These are phyloP conservation scores for Penicillium sp. DNA, from an alignment of 2,329 filamentous ascomycete species.

Conservation along the genomic window DNA sequence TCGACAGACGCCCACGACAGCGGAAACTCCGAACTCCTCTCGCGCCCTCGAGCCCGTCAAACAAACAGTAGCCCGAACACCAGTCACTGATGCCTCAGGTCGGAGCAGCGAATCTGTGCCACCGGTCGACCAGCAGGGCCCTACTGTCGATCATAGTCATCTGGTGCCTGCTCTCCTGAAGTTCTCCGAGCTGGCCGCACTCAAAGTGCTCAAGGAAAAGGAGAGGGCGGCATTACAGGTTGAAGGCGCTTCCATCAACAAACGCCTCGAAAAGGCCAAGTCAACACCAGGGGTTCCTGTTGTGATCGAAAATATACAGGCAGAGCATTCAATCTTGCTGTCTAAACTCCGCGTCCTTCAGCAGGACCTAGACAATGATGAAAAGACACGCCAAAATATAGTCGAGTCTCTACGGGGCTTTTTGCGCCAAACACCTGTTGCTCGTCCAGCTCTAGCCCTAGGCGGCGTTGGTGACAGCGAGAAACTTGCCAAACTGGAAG, in stretches of 20 bases:
- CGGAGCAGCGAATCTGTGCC: no score
- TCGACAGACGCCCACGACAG: neutral
- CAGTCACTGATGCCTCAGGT: neutral
- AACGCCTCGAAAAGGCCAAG: conserved; percentile 2
- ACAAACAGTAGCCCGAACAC: neutral
- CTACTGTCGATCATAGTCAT: neutral
- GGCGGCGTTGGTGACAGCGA: conserved; percentile 2
- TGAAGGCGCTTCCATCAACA: conserved; percentile 1
- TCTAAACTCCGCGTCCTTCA: conserved; percentile 2
- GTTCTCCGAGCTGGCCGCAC: neutral
- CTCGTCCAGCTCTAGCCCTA: neutral
- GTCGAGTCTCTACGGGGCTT: neutral
- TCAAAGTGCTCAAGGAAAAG: neutral
- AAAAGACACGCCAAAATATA: neutral
- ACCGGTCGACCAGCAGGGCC: neutral
- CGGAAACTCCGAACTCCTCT: neutral
- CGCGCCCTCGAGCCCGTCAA: neutral
- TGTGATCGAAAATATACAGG: conserved; percentile 1
- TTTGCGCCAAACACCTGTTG: neutral
- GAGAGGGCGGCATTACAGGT: neutral
- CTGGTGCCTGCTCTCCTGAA: neutral
- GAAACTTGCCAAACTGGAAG: conserved; percentile 22
- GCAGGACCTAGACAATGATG: neutral
- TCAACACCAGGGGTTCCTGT: neutral
- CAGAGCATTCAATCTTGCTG: neutral